Evolutionary conservation across 1,284 basidiomycete genomes (phyloP), one percentile per base, ranked within the genome.

Genomic region (Somion occarium): DNA sequence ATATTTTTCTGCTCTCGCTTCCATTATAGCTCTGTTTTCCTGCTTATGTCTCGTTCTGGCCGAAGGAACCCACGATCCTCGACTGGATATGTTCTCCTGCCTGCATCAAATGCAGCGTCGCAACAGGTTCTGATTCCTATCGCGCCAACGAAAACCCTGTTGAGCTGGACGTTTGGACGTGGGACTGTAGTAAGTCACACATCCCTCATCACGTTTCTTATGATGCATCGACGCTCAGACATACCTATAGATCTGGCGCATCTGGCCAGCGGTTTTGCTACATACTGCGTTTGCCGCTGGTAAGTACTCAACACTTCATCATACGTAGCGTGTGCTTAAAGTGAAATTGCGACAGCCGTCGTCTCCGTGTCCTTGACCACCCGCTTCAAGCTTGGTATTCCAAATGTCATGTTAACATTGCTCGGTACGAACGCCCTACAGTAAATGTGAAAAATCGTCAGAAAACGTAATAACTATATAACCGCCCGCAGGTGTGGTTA

Each of bases 251-350:
- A 72, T 84, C 13, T 83, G 80, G 78, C 72, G 76, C 46, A 82
- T 84, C 59, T 86, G 82, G 82, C 82, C 82, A 0, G 82, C 82
- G 0, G 81, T 84, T 2, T 57, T 83, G 11, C 61, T 85, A 19
- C 79, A 84, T 61, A 83, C 82, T 1, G 49, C 71, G 3, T 82
- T 83, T 56, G 80, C 82, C 1, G 74, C 72, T 38, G 70, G 78
- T 79, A 56, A 39, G 69, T 56, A 19, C 26, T 2, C 18, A 26
- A 13, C 12, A 12, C 26, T 46, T 23, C 23, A 43, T 38, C 9
- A 20, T 30, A 9, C 20, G 22, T 11, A 22, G n/a, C n/a, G n/a
- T 7, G 30, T 7, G 30, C 30, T 15, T 15, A 34, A 34, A 34
- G 7, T 15, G 20, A 11, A 30, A 2, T 50, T 20, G 22, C 23